phyloP scores from a whole-genome alignment of 176 grass and related monocot species.

The Triticum monococcum region DNA sequence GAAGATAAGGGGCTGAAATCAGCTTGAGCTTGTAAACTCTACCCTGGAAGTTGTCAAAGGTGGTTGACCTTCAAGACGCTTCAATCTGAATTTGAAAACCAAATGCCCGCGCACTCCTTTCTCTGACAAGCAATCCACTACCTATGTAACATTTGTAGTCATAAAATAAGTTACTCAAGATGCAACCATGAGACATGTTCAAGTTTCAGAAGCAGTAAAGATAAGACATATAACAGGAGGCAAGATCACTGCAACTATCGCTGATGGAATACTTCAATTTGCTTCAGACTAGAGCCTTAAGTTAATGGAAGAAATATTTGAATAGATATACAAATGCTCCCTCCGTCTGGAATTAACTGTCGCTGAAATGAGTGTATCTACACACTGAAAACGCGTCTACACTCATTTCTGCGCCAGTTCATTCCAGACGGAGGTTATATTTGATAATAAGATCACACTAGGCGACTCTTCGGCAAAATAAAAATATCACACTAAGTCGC shows the following conservation, averaged over 20 bases:
- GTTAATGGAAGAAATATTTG: constrained; percentile 2
- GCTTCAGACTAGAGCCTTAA: not conserved
- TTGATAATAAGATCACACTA: constrained; percentile 14
- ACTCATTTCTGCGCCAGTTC: no score
- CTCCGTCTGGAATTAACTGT: no score
- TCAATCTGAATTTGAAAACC: constrained; percentile 67
- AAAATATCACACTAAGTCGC: not conserved
- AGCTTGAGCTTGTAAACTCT: not conserved
- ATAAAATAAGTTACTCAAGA: constrained; percentile 26
- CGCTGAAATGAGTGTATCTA: no score
- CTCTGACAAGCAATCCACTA: constrained; percentile 39
- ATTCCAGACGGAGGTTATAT: not conserved
- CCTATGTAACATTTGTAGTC: constrained; percentile 43
- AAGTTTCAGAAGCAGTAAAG: not conserved
- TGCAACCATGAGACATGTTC: not conserved
- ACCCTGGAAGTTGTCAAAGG: constrained; percentile 65
- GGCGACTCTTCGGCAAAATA: not conserved
- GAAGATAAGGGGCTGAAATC: not conserved
- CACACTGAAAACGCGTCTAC: no score
- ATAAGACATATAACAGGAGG: constrained; percentile 8
- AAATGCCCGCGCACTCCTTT: constrained; percentile 46
- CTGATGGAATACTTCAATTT: constrained; percentile 3
- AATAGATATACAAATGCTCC: not conserved
- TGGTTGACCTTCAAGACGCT: constrained; percentile 67
- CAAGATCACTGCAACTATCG: not conserved